Evolutionary conservation across 1,284 basidiomycete species (phyloP).

Genomic region (Sphaerobolus stellatus): DNA sequence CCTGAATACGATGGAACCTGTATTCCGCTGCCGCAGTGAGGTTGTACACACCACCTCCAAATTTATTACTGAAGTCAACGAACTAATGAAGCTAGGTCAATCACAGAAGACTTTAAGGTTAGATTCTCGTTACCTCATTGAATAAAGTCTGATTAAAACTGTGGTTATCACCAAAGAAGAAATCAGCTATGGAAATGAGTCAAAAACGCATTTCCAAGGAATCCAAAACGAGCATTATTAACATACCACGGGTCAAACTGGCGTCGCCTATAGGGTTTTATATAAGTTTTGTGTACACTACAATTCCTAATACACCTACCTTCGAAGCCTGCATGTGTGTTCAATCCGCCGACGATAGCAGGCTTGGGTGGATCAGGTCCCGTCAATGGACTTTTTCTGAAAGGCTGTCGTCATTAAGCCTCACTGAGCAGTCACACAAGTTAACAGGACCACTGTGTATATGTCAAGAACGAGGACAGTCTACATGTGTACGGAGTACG

Average conservation of each 20-base stretch:
- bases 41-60: background rate
- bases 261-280: background rate
- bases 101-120: background rate
- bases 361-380: conserved; percentile 3
- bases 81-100: background rate
- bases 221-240: too few relatives aligned
- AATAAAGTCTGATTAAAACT: background rate
- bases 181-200: background rate
- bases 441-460: too few relatives aligned
- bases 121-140: too few relatives aligned
- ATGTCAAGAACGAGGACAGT: too few relatives aligned
- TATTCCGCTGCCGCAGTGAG: background rate
- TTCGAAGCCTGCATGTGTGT: conserved; percentile 4
- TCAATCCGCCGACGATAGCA: conserved; percentile 2
- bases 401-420: too few relatives aligned
- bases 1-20: background rate
- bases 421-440: too few relatives aligned
- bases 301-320: background rate
- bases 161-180: background rate
- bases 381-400: too few relatives aligned
- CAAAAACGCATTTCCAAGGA: too few relatives aligned
- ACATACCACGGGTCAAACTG: conserved; percentile 2
- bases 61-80: background rate
- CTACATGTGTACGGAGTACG: too few relatives aligned
- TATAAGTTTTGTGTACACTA: too few relatives aligned